Evolutionary conservation across 257 asterid genomes (phyloP), one percentile per base, ranked within the genome.

Genomic region (Gentiana macrophylla): DNA sequence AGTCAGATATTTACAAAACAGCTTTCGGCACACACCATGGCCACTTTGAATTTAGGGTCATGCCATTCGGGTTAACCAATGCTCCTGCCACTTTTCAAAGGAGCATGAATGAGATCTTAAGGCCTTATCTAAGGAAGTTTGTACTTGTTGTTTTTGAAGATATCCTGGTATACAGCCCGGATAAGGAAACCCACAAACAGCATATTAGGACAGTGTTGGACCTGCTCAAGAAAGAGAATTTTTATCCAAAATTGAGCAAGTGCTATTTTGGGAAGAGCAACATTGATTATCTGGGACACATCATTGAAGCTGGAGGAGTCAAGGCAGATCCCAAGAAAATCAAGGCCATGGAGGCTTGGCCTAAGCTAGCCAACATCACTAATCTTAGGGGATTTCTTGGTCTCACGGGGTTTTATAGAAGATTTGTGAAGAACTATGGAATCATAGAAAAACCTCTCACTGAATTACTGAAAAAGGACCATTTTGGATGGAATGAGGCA

Each of bases 301-400:
- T n/a, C 8, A 49, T 49, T 0, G 13, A 2, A n/a, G 3, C 0
- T 0, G 1, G 7, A 0, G 5, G 4, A 1, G 6, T n/a, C 0
- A 2, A 49, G 6, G 32, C 32, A 10, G 33, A 49, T n/a, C 3
- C 2, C 0, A 1, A 1, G 2, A 49, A 49, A 10, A 2, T n/a
- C 33, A 2, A 2, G 7, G 32, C 1, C 7, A 13, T 49, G 53
- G 1, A 4, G 33, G 7, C 4, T 2, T 49, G 53, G 53, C 33
- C 33, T n/a, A 9, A 1, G 6, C 53, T 11, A 1, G 13, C 8
- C 13, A 34, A 1, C 24, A 24, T 24, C 24, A 24, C 24, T 24
- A 1, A 24, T 24, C 24, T 24, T 24, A 24, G 24, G 24, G 53
- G 53, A 3, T n/a, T 49, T 49, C 1, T 49, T 3, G 33, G 53